Base-by-base conservation (phyloP, 1,139 yeast species). In the Suhomyces maxii region DNA sequence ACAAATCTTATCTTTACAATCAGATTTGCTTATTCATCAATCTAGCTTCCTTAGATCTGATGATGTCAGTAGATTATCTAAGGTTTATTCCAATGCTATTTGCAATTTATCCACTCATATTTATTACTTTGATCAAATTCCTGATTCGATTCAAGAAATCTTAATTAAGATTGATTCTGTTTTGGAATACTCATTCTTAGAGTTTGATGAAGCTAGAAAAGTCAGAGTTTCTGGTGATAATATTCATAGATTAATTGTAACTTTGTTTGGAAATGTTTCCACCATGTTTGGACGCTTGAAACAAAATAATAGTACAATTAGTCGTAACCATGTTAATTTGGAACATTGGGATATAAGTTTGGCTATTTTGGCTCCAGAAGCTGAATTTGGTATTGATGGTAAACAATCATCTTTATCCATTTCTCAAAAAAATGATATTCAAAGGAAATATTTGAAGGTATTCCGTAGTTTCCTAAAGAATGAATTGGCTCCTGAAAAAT, bases 61-160 rank as follows among this genome's bases (percentile, higher is more conserved):
- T 0, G 63, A 69, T 34, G 59, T 69, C 23, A 45, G 51, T 1
- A 57, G 58, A 10, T 58, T 74, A 41, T 61, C 72, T 1, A 47
- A 54, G 11, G 62, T 69, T 32, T 74, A 70, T 53, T 69, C 77
- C 10, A 67, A 69, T 13, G 77, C 86, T 42, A 77, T 87, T 42
- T 79, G 83, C 47, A 80, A 84, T 44, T 71, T 89, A 46, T 80
- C 89, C 0, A 78, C 82, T 3, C 95, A 88, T 58, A 79, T 83
- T 32, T 87, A 88, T 58, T 89, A 89, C 58, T 82, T 81, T 45
- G 90, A 87, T 57, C 96, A 89, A 59, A 79, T 86, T 14, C 77
- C 85, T n/a, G 96, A 88, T 59, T 82, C 89, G 64, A 71, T 86
- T 33, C 76, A 77, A 32, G 90, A 83, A 42, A 67, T 83, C 11